These are phyloP conservation scores for Aspergillus sclerotiicarbonarius DNA, from an alignment of 495 filamentous ascomycete species.

Conservation along the genomic window DNA sequence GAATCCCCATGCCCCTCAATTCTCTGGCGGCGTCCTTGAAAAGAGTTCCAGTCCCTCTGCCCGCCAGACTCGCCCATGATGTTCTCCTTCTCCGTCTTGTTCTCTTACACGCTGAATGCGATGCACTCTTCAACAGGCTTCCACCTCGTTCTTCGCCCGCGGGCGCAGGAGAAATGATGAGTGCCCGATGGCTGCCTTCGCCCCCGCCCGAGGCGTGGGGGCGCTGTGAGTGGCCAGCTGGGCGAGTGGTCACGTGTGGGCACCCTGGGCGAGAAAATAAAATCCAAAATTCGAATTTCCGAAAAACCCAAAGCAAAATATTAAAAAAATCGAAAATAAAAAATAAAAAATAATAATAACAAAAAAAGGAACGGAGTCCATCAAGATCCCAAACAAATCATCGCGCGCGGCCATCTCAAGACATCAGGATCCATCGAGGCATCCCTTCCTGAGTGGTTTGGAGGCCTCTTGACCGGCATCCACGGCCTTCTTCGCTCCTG, in stretches of 20 bases:
- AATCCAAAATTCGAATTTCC: slow-evolving; percentile 19
- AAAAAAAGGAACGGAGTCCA: slow-evolving; percentile 23
- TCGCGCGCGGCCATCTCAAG: slow-evolving; percentile 15
- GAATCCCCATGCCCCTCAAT: neutral
- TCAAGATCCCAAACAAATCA: slow-evolving; percentile 20
- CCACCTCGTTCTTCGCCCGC: neutral
- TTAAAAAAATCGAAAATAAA: slow-evolving; percentile 17
- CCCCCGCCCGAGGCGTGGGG: neutral
- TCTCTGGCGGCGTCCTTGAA: no score
- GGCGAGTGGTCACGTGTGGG: slow-evolving; percentile 19
- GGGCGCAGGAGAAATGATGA: neutral
- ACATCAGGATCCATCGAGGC: slow-evolving; percentile 7
- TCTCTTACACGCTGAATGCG: neutral
- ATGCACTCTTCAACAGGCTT: neutral
- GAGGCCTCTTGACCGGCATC: neutral
- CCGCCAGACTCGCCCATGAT: neutral
- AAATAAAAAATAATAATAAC: slow-evolving; percentile 22
- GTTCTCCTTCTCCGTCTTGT: neutral
- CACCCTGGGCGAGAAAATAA: slow-evolving; percentile 12
- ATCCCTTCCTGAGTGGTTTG: neutral
- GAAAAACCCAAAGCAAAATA: slow-evolving; percentile 21
- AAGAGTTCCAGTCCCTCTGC: no score
- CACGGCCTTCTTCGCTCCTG: neutral
- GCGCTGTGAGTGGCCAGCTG: slow-evolving; percentile 17
- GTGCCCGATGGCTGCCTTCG: neutral